Base-by-base conservation (phyloP, 148 eudicot genomes). In the Camellia japonica region DNA sequence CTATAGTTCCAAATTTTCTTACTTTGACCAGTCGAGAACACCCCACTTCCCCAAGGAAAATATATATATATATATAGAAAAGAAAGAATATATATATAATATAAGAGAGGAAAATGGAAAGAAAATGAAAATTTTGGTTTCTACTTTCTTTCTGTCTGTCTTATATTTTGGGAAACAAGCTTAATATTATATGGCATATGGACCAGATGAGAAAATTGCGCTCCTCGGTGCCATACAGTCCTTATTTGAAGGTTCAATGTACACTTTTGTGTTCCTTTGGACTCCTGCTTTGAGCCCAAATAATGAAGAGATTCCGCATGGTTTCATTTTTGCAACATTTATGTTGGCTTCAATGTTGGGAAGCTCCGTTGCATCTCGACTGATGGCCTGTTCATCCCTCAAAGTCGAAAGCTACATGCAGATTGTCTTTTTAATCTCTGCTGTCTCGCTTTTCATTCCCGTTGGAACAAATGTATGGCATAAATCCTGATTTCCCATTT, bases 391-490 rank as follows among this genome's bases (percentile, higher is more conserved):
- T 63, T 75, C 86, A 68, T 23, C 93, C 62, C 82, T 80, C 64
- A 91, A 83, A 91, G 97, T 89, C 72, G 97, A 93, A 83, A 82
- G 92, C 87, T 93, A 91, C 87, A 93, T 91, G 97, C 97, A 93
- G 86, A 84, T 93, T 55, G 93, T 91, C 10, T 93, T 93, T 79
- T 68, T 82, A 41, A 59, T 93, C 77, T 93, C 97, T 68, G 84
- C 95, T 62, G 92, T 79, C 78, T 91, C 93, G 38, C 92, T 93
- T 63, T 18, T 91, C 87, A 89, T 91, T 79, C 97, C 95, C 54
- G 81, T 93, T 73, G 54, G 90, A 58, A 89, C 90, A 74, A 90
- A 67, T 77, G 97, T 91, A 38, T 54, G 20, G 19, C 20, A 30
- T 66, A 59, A 13, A 61, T 47, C 55, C 13, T 42, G 75, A 30